Base-by-base conservation (phyloP, 805 yeast genomes). In the Torulaspora delbrueckii region DNA sequence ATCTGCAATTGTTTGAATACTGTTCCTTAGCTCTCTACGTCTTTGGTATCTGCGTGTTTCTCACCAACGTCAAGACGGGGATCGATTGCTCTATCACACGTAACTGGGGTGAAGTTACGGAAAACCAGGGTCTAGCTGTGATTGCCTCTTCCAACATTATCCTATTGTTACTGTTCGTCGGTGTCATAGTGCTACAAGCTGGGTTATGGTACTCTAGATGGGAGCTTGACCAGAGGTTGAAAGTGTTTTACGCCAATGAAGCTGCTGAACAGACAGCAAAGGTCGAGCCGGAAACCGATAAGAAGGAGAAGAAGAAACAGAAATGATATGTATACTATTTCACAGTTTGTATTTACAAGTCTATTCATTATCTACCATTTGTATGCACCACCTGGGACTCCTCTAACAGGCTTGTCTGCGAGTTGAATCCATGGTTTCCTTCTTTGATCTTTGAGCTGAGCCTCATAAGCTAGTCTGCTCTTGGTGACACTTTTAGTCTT, bases 21-120 rank as follows among this genome's bases (percentile, higher is more conserved):
- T 95, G 90, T 36, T 73, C 95, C 8, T 71, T 90, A 55, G 80
- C 79, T n/a, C 75, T 86, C 47, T 77, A 77, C 62, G 82, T 89
- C 65, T 70, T 82, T 30, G 85, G 84, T 14, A 68, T 85, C 37
- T 80, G 91, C 57, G 77, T 91, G 57, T 93, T 89, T 67, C 71
- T 91, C 58, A 84, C 96, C 51, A 93, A 93, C 70, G 73, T 91
- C 55, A 77, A 87, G 60, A 79, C 85, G 43, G 98, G 98, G 44
- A 72, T 82, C 32, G 76, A 76, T 55, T 78, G 90, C 46, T 78
- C 87, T 44, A 56, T 79, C 23, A 66, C 76, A 47, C 90, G 89
- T 36, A 73, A 79, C 49, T 91, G 98, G 98, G 98, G 96, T 54
- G 98, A 91, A 42, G 96, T 93, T 41, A 86, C 86, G 58, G 80